phyloP scores from a whole-genome alignment of 495 filamentous ascomycete species.

The Penicillium paxilli region DNA sequence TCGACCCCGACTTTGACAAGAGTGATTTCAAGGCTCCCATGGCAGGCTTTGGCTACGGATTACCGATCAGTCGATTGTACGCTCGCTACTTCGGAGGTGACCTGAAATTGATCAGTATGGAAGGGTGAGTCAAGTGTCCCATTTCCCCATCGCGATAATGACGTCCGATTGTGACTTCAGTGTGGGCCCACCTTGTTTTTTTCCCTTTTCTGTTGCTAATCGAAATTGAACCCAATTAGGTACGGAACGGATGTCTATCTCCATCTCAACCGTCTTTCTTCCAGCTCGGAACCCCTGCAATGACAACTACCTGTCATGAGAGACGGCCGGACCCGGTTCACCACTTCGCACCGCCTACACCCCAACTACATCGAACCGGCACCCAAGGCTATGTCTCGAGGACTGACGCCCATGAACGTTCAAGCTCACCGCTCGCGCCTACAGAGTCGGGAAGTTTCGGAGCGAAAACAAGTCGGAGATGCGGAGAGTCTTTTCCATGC shows the following conservation, averaged over 20 bases:
- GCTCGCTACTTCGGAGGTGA: conserved; percentile 97
- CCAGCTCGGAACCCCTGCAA: conserved; percentile 94
- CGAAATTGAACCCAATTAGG: conserved; percentile 52
- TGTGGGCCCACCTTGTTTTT: too few species aligned
- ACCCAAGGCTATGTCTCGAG: conserved; percentile 59
- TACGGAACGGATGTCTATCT: conserved; percentile 99
- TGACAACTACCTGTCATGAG: conserved; percentile 98
- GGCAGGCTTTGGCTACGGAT: conserved; percentile 96
- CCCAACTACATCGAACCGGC: conserved; percentile 41
- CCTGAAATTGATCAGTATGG: conserved; percentile 97
- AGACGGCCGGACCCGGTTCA: conserved; percentile 57
- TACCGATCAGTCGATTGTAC: conserved; percentile 91
- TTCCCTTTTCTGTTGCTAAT: neutral
- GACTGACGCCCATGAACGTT: conserved; percentile 78
- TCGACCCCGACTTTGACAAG: conserved; percentile 98
- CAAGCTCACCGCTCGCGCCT: conserved; percentile 53
- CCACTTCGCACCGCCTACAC: conserved; percentile 47
- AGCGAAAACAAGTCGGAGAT: conserved; percentile 86
- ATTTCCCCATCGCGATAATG: too few species aligned
- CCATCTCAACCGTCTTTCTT: conserved; percentile 91
- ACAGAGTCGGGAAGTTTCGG: conserved; percentile 70
- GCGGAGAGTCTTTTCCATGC: conserved; percentile 58
- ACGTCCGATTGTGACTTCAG: too few species aligned
- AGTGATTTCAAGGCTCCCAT: conserved; percentile 99
- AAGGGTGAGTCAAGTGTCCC: conserved; percentile 71